Evolutionary conservation across 495 filamentous ascomycete species (phyloP).

Genomic region (Articulospora tetracladia): DNA sequence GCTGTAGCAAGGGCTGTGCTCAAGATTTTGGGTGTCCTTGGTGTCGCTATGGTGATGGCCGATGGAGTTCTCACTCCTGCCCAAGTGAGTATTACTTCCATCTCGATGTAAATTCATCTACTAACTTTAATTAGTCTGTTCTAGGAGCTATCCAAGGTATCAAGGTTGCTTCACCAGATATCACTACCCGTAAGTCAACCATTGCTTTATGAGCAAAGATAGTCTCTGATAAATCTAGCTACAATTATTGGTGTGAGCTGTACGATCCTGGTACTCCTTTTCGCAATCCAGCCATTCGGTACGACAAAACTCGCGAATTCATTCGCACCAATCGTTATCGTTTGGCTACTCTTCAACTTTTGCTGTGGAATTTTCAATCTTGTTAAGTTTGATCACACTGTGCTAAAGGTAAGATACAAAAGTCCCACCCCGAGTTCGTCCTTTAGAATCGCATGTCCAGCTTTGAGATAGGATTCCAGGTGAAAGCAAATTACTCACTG

Average conservation of each 20-base stretch:
- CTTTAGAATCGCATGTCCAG: no score
- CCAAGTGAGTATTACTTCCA: constrained; percentile 28
- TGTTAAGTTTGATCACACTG: constrained; percentile 55
- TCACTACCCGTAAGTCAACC: constrained; percentile 25
- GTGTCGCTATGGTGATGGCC: constrained; percentile 57
- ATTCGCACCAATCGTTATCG: constrained; percentile 70
- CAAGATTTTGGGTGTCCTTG: constrained; percentile 65
- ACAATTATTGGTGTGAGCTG: constrained; percentile 66
- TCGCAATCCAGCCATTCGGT: constrained; percentile 67
- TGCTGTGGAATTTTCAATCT: constrained; percentile 70
- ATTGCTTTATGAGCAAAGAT: not conserved
- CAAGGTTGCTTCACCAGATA: constrained; percentile 41
- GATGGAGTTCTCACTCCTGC: constrained; percentile 70
- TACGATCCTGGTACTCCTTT: constrained; percentile 65
- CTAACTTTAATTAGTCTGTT: constrained; percentile 37
- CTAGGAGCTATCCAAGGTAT: constrained; percentile 70
- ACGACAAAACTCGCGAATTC: constrained; percentile 57
- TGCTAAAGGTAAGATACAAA: constrained; percentile 33
- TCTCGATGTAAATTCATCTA: not conserved
- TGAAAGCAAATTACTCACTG: not conserved
- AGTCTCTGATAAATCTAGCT: constrained; percentile 2
- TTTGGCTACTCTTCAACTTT: constrained; percentile 69
- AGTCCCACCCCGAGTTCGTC: not conserved
- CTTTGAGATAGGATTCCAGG: not conserved
- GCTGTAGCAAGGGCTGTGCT: constrained; percentile 45